These are phyloP conservation scores for Euryodendron excelsum DNA, from an alignment of 148 eudicot genomes.

Conservation along the genomic window DNA sequence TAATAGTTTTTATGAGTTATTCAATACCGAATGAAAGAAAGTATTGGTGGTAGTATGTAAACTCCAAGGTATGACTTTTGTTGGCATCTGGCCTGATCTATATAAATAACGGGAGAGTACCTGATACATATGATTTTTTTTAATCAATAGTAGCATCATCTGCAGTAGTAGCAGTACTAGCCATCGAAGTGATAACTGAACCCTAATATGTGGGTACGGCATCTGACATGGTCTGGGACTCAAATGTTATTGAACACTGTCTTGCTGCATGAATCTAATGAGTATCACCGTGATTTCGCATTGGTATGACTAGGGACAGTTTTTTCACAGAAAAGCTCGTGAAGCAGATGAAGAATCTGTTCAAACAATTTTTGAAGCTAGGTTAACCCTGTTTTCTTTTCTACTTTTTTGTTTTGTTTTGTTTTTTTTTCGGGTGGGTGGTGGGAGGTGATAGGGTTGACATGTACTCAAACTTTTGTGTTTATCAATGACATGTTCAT, in stretches of 20 bases:
- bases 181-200: neutral
- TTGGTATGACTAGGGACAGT: conserved; percentile 34
- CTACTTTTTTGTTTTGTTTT: neutral
- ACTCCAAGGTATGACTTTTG: neutral
- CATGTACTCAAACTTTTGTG: neutral
- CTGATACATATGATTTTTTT: neutral
- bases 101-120: no score
- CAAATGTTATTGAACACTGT: neutral
- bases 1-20: neutral
- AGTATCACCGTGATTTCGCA: neutral
- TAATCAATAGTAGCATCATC: neutral
- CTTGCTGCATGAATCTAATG: conserved; percentile 11
- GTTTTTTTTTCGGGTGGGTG: neutral
- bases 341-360: conserved; percentile 56
- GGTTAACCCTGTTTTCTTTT: conserved; percentile 20
- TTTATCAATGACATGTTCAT: neutral
- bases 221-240: neutral
- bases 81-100: neutral
- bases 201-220: neutral
- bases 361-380: conserved; percentile 29
- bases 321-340: conserved; percentile 39
- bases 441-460: neutral
- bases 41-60: neutral
- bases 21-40: neutral
- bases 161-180: neutral